Conservation (phyloP, 2,329 filamentous ascomycete genomes). For the Coniella lustricola region DNA sequence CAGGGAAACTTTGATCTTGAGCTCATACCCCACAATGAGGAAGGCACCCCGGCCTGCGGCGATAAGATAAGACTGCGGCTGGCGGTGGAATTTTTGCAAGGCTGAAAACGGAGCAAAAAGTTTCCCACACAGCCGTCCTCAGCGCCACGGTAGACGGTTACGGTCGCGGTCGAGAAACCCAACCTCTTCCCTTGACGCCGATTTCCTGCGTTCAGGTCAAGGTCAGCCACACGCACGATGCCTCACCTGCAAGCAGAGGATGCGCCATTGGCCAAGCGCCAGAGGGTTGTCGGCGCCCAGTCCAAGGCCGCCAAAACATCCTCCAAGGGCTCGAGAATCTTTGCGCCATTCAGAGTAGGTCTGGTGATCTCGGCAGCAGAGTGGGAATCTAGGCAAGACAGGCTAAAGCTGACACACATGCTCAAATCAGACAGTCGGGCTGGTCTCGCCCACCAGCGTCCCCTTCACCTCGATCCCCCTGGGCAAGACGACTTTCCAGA, state of each 20-base stretch:
- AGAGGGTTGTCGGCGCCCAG: constrained; percentile 49
- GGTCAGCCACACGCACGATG: too few species aligned
- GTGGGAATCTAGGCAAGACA: too few species aligned
- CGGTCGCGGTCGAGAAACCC: background rate
- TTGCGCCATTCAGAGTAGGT: constrained; percentile 84
- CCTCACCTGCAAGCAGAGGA: constrained; percentile 49
- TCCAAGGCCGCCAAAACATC: constrained; percentile 30
- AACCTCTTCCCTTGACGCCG: background rate
- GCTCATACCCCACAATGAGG: too few species aligned
- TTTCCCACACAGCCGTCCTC: background rate
- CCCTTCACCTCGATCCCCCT: constrained; percentile 85
- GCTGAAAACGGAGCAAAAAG: background rate
- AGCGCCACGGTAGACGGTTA: background rate
- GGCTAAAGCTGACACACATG: too few species aligned
- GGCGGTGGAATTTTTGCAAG: constrained; percentile 4
- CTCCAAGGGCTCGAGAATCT: constrained; percentile 65
- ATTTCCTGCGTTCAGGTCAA: too few species aligned
- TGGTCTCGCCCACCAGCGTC: constrained; percentile 84
- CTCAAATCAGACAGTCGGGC: constrained; percentile 84
- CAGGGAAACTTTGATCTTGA: too few species aligned
- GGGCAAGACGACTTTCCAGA: constrained; percentile 92
- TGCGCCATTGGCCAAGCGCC: constrained; percentile 66
- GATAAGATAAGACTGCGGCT: constrained; percentile 11
- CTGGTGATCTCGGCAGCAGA: background rate
- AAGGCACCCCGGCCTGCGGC: background rate